These are phyloP conservation scores for Aspergillus asperescens DNA, from an alignment of 495 filamentous ascomycete species.

Conservation along the genomic window DNA sequence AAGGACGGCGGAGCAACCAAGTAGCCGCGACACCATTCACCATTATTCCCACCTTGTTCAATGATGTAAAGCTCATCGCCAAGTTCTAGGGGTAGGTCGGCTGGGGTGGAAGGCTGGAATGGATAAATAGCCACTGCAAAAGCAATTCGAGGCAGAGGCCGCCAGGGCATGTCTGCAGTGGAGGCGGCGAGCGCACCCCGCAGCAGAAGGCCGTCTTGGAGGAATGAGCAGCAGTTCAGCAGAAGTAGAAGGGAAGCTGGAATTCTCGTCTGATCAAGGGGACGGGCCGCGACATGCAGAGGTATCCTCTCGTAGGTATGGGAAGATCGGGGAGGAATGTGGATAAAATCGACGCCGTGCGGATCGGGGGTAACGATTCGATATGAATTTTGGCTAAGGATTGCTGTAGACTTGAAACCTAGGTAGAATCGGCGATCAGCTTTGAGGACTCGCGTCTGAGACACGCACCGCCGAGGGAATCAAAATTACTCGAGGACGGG, in stretches of 20 bases:
- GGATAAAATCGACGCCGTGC: slow-evolving; percentile 16
- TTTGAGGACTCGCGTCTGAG: slow-evolving; percentile 10
- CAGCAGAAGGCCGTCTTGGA: slow-evolving; percentile 14
- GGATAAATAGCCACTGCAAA: slow-evolving; percentile 95
- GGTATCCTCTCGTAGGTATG: slow-evolving; percentile 10
- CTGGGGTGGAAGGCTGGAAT: slow-evolving; percentile 77
- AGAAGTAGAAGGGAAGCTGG: slow-evolving; percentile 8
- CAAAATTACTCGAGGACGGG: not conserved
- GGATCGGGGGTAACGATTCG: not conserved
- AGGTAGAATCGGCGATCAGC: not conserved
- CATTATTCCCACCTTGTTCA: slow-evolving; percentile 81
- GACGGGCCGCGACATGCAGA: slow-evolving; percentile 35
- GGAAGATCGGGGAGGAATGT: slow-evolving; percentile 22
- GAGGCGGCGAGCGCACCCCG: slow-evolving; percentile 21
- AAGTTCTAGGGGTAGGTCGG: slow-evolving; percentile 93
- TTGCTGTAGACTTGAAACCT: slow-evolving; percentile 6
- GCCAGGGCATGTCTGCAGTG: slow-evolving; percentile 76
- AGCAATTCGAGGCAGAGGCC: slow-evolving; percentile 91
- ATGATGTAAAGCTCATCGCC: slow-evolving; percentile 99
- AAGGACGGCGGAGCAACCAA: slow-evolving; percentile 89
- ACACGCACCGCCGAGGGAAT: not conserved
- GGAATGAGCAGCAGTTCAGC: slow-evolving; percentile 15
- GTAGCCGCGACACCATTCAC: slow-evolving; percentile 92
- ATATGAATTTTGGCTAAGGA: not conserved
- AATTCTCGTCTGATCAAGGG: slow-evolving; percentile 23